Evolutionary conservation across 2,329 filamentous ascomycete genomes (phyloP), one percentile per base, ranked within the genome.

Genomic region (Chaetomium strumarium): DNA sequence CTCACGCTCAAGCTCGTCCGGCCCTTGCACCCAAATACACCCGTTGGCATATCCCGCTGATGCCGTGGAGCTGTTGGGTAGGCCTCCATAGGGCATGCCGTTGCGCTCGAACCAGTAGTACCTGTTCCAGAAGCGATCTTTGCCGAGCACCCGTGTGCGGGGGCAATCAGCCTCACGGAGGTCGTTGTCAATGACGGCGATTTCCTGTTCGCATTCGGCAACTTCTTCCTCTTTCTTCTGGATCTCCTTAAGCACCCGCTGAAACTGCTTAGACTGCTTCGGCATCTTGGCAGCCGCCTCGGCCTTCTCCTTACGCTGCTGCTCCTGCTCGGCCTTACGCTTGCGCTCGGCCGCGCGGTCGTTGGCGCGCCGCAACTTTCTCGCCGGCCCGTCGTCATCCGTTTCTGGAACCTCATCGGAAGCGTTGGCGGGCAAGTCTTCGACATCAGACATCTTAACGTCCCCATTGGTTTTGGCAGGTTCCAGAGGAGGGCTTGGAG

Each of bases 91-190:
- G 0, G 93, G 93, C 91, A 97, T 97, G 20, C 91, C 93, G 64
- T 97, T 99, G 57, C 92, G 86, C 71, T 99, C 93, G 68, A 97
- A 96, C 92, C 93, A 99, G 75, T 95, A 97, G 70, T 97, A 99
- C 49, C 92, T 83, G 70, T 99, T 97, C 84, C 92, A 96, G 75
- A 96, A 99, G 41, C 93, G 84, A 70, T 99, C 93, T 67, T 93
- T 92, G 55, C 93, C 93, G 24, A 99, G 77, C 16, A 92, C 84
- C 57, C 89, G 85, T 16, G 91, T 96, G 56, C 93, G 85, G 34
- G 91, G 89, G 63, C 92, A 96, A 68, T 96, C 89, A 38, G 91
- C 90, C 70, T 97, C 92, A 48, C 93, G 87, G 42, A 99, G 77
- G 66, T 97, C 91, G 63, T 95, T 91, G 62, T 97, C 92, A 47